Evolutionary conservation across 2,329 filamentous ascomycete species (phyloP).

Genomic region (Claviceps pazoutovae): DNA sequence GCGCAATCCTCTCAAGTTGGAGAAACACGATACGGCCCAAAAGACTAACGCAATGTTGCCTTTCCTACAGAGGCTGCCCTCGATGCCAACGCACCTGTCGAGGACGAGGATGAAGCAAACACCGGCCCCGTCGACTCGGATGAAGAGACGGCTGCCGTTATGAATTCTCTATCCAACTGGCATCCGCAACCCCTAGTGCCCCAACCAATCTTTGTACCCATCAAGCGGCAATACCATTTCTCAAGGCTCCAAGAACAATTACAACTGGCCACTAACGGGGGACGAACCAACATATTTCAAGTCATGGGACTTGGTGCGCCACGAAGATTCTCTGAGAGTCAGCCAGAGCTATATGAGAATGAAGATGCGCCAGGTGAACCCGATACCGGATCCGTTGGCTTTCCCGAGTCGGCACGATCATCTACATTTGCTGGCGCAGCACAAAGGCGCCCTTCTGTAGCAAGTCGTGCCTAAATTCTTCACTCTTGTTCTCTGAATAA

Average conservation of each 20-base stretch:
- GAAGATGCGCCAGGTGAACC: constrained; percentile 47
- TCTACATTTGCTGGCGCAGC: constrained; percentile 31
- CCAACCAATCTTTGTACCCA: constrained; percentile 46
- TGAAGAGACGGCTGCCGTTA: constrained; percentile 82
- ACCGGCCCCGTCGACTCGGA: constrained; percentile 80
- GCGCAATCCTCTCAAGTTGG: neutral
- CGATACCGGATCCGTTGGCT: constrained; percentile 29
- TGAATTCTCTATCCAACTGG: constrained; percentile 64
- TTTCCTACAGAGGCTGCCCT: constrained; percentile 64
- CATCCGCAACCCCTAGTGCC: constrained; percentile 65
- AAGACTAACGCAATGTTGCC: neutral
- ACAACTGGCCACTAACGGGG: constrained; percentile 51
- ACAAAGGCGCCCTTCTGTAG: constrained; percentile 32
- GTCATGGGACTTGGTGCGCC: constrained; percentile 38
- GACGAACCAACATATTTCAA: constrained; percentile 50
- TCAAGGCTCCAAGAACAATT: constrained; percentile 51
- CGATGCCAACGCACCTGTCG: constrained; percentile 80
- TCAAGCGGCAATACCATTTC: constrained; percentile 49
- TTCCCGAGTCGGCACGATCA: constrained; percentile 24
- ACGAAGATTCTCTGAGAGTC: constrained; percentile 38
- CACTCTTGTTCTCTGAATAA: neutral
- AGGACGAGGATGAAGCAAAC: constrained; percentile 72
- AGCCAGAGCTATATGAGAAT: constrained; percentile 30
- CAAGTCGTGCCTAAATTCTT: constrained; percentile 28
- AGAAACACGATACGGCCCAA: neutral